These are phyloP conservation scores for Psilocybe tampanensis DNA, from an alignment of 768 basidiomycete genomes.

Conservation along the genomic window DNA sequence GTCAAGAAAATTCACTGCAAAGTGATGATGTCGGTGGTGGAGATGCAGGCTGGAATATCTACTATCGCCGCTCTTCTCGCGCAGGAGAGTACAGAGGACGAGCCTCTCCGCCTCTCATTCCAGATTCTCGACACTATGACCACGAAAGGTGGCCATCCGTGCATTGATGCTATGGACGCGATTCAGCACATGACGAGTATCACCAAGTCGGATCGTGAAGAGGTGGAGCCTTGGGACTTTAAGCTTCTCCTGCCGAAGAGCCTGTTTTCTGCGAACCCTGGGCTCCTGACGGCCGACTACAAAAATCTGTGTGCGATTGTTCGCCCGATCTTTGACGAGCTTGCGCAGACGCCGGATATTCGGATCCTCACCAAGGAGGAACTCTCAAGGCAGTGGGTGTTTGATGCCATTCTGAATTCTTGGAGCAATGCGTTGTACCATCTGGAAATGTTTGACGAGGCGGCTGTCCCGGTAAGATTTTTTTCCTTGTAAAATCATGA, in stretches of 20 bases:
- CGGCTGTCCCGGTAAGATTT: slow-evolving; percentile 51
- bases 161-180: slow-evolving; percentile 57
- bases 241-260: slow-evolving; percentile 23
- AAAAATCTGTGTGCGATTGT: slow-evolving; percentile 47
- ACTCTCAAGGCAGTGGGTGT: slow-evolving; percentile 52
- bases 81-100: slow-evolving; percentile 31
- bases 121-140: slow-evolving; percentile 59
- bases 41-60: slow-evolving; percentile 50
- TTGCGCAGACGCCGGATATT: slow-evolving; percentile 54
- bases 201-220: slow-evolving; percentile 12
- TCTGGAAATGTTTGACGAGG: slow-evolving; percentile 48
- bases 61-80: slow-evolving; percentile 57
- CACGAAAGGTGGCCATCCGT: slow-evolving; percentile 49
- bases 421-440: slow-evolving; percentile 52
- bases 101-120: slow-evolving; percentile 48
- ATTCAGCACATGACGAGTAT: slow-evolving; percentile 41
- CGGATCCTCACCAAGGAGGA: slow-evolving; percentile 61
- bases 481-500: slow-evolving; percentile 6
- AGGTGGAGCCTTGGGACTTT: slow-evolving; percentile 43
- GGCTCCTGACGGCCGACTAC: slow-evolving; percentile 26
- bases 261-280: slow-evolving; percentile 25
- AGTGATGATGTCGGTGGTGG: slow-evolving; percentile 53
- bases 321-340: slow-evolving; percentile 54
- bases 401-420: slow-evolving; percentile 50
- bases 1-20: slow-evolving; percentile 47